A percentile compares a stretch with the other conserved stretches of the same genome.
phyloP scores from a whole-genome alignment of 23 red algal species.

The Gracilaria caudata region DNA sequence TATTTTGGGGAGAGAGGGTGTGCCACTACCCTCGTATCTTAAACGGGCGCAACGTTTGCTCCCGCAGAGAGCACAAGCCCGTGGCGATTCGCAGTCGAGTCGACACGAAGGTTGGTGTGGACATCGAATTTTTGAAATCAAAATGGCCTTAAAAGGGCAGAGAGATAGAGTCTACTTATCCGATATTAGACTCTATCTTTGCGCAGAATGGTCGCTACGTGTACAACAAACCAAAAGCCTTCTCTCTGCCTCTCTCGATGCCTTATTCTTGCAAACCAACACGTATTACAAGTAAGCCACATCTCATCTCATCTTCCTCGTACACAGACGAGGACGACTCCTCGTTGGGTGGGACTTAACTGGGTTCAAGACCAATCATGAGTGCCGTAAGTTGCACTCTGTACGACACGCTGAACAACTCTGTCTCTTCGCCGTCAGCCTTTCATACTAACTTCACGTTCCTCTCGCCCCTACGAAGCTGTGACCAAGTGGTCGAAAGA shows the following conservation, averaged over 20 bases:
- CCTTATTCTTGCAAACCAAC: neutral
- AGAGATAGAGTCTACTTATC: no score
- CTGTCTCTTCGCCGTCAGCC: neutral
- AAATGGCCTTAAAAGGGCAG: no score
- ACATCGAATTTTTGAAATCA: no score
- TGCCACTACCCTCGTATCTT: no score
- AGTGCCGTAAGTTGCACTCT: neutral
- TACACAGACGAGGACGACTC: neutral
- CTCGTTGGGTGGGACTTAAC: neutral
- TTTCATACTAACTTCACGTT: neutral
- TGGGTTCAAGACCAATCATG: neutral
- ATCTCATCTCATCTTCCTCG: neutral
- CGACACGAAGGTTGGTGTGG: no score
- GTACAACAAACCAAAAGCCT: neutral
- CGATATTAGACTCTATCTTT: no score
- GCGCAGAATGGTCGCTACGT: no score
- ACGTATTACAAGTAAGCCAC: neutral
- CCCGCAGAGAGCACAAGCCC: no score
- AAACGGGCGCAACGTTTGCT: no score
- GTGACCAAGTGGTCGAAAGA: slow-evolving; percentile 4
- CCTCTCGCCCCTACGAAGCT: neutral
- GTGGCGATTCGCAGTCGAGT: no score
- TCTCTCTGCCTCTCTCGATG: neutral
- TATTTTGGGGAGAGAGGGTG: no score
- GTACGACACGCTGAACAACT: neutral